phyloP scores from a whole-genome alignment of 768 basidiomycete genomes.

The Russula ochroleuca region DNA sequence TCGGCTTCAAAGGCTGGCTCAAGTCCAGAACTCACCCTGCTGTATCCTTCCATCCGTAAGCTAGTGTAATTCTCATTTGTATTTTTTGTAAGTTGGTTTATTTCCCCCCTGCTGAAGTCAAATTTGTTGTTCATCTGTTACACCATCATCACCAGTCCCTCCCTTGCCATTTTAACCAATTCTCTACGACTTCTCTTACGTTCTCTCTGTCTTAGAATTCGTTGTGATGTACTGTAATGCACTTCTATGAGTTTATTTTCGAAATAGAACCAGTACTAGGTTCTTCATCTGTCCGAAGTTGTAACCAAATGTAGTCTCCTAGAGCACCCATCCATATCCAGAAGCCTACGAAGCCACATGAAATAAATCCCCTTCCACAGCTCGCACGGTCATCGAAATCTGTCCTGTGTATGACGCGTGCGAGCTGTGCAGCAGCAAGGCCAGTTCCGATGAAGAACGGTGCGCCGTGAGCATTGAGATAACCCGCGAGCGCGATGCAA shows the following conservation, averaged over 20 bases:
- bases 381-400: conserved; percentile 71
- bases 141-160: neutral
- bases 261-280: neutral
- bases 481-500: conserved; percentile 72
- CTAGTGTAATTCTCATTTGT: neutral
- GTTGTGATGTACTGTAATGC: conserved; percentile 4
- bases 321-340: conserved; percentile 81
- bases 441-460: conserved; percentile 78
- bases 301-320: conserved; percentile 53
- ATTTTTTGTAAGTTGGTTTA: neutral
- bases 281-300: neutral
- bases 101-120: neutral
- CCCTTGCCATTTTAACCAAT: neutral
- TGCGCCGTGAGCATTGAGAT: conserved; percentile 68
- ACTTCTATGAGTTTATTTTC: neutral
- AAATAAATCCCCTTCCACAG: conserved; percentile 87
- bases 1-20: conserved; percentile 81
- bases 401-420: conserved; percentile 66
- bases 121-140: neutral
- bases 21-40: conserved; percentile 41
- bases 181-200: neutral
- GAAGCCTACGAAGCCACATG: conserved; percentile 85
- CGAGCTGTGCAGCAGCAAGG: conserved; percentile 71
- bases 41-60: conserved; percentile 37
- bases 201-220: neutral